A percentile compares a stretch with the other conserved stretches of the same genome.
These are phyloP conservation scores for Boletus sp. DNA, from an alignment of 768 basidiomycete species.

Conservation along the genomic window DNA sequence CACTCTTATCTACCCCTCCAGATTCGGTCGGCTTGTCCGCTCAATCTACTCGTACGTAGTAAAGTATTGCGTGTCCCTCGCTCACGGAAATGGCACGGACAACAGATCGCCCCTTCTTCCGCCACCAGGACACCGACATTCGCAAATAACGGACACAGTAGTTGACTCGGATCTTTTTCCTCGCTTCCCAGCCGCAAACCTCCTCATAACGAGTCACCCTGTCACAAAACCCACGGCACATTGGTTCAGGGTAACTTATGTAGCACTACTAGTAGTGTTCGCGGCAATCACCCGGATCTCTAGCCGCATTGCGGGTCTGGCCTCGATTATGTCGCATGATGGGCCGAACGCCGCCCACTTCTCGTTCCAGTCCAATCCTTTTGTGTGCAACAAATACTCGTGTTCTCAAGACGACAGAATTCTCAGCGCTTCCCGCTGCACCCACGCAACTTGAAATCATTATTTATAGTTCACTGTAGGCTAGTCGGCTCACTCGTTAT, in stretches of 20 bases:
- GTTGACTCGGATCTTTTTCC: not conserved
- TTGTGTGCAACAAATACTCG: not conserved
- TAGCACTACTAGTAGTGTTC: not conserved
- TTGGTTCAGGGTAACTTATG: not conserved
- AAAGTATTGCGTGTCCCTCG: too few species aligned
- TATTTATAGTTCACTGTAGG: not conserved
- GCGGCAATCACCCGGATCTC: not conserved
- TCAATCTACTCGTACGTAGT: not conserved
- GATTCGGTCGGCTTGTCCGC: not conserved
- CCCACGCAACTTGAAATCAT: not conserved
- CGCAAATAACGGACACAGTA: not conserved
- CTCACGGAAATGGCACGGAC: not conserved
- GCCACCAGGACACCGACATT: not conserved
- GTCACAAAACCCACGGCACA: not conserved
- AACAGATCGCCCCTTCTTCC: not conserved
- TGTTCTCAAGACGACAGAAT: not conserved
- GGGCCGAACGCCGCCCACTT: not conserved
- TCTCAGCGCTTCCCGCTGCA: slow-evolving; percentile 4
- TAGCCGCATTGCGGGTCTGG: not conserved
- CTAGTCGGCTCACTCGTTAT: not conserved
- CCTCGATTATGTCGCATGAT: not conserved
- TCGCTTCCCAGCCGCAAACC: slow-evolving; percentile 3
- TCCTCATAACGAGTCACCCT: slow-evolving; percentile 4
- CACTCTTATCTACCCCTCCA: slow-evolving; percentile 11
- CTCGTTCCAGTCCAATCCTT: not conserved